These are phyloP conservation scores for Polymyxa betae DNA, from an alignment of 208 protist species.

Conservation along the genomic window DNA sequence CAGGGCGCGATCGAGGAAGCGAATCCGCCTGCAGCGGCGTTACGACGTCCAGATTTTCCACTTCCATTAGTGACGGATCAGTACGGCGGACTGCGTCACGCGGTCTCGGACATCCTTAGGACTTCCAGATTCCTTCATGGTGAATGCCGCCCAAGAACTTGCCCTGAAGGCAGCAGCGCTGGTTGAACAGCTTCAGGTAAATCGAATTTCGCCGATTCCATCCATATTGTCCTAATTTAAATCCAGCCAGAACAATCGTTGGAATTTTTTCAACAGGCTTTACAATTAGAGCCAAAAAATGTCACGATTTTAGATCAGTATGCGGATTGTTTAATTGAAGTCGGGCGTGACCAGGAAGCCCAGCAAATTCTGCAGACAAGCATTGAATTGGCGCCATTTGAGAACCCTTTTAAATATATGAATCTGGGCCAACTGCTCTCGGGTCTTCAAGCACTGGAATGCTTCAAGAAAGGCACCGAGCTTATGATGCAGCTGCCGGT, in stretches of 20 bases:
- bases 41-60: background rate
- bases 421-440: slow-evolving; percentile 8
- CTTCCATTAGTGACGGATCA: background rate
- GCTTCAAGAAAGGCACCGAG: background rate
- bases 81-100: background rate
- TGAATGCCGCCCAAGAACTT: background rate
- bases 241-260: background rate
- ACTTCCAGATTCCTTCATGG: background rate
- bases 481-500: background rate
- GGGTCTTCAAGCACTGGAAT: background rate
- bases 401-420: slow-evolving; percentile 13
- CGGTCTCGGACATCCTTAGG: slow-evolving; percentile 18
- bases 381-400: background rate
- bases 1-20: background rate
- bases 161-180: background rate
- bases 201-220: background rate
- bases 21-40: background rate
- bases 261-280: slow-evolving; percentile 4
- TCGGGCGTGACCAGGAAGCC: background rate
- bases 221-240: background rate
- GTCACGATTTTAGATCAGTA: background rate
- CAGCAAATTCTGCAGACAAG: background rate
- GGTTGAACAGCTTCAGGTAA: background rate
- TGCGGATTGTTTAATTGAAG: slow-evolving; percentile 1
- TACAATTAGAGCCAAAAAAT: background rate